Base-by-base conservation (phyloP, 2,329 filamentous ascomycete species). In the Fonsecaea multimorphosa region DNA sequence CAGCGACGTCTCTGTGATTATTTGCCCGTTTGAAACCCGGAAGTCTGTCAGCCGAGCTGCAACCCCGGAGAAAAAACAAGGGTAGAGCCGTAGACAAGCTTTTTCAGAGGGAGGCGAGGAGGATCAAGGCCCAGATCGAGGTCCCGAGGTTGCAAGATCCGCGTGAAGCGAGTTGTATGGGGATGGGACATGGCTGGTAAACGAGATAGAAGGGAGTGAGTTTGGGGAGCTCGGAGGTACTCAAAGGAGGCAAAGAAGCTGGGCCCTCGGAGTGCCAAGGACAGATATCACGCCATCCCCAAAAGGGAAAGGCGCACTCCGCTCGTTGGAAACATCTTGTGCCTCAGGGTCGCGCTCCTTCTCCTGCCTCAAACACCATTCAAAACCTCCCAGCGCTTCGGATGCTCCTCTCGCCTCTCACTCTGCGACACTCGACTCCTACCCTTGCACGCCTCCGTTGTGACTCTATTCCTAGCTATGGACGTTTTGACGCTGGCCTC, bases 361-460 rank as follows among this genome's bases (percentile, higher is more conserved):
- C 66, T 51, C 38, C 66, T 65, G 54, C 62, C 61, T 52, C 57
- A 63, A 59, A 67, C 67, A 67, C 64, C n/a, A 46, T 57, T 31
- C 61, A 63, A 69, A 69, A 66, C 61, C 40, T 63, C 29, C 56
- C 65, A 66, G 67, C 67, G 67, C 61, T 63, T 69, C 62, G 57
- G 54, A 65, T 65, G 31, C 34, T 40, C 55, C 11, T 29, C 24
- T 62, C 12, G 38, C 58, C 64, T 55, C 40, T 61, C 58, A 65
- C 56, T 64, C 65, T 67, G 64, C 65, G 55, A 69, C 67, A 61
- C 58, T 60, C 57, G 38, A 29, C 56, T 32, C 51, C 61, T 59
- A 61, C 46, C 24, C 31, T n/a, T 22, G 44, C 36, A 27, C 56
- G 49, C 22, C 56, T 58, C 46, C 53, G 27, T 32, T 46, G 32